Conservation (phyloP, 2,329 filamentous ascomycete genomes). For the Xylariaceae sp. region DNA sequence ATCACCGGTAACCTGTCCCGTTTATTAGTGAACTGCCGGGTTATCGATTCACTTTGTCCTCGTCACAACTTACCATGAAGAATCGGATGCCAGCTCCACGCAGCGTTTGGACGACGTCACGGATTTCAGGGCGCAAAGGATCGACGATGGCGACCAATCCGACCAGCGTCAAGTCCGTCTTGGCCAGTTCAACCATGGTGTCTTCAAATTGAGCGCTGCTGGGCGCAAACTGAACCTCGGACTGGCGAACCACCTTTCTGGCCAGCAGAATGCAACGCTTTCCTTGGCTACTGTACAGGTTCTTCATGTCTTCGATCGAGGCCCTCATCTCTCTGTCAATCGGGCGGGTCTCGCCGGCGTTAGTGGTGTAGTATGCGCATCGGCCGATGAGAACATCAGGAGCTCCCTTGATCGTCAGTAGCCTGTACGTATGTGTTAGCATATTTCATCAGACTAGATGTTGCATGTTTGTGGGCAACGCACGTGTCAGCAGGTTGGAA, state of each 20-base stretch:
- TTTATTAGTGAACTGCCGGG: background rate
- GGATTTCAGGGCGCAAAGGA: slow-evolving; percentile 70
- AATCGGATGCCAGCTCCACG: slow-evolving; percentile 68
- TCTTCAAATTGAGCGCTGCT: slow-evolving; percentile 52
- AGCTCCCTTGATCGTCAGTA: slow-evolving; percentile 74
- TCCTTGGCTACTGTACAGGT: slow-evolving; percentile 64
- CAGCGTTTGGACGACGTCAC: slow-evolving; percentile 60
- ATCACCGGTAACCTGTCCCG: slow-evolving; percentile 65
- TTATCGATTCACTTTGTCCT: background rate
- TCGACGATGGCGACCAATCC: slow-evolving; percentile 77
- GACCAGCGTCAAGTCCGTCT: slow-evolving; percentile 62
- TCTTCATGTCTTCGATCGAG: slow-evolving; percentile 56
- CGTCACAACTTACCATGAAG: slow-evolving; percentile 58
- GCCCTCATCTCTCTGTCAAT: slow-evolving; percentile 45
- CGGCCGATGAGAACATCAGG: slow-evolving; percentile 67
- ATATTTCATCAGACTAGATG: background rate
- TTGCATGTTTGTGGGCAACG: slow-evolving; percentile 15
- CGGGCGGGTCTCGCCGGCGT: slow-evolving; percentile 49
- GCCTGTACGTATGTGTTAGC: slow-evolving; percentile 42
- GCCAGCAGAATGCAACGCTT: slow-evolving; percentile 65
- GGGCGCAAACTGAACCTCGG: slow-evolving; percentile 37
- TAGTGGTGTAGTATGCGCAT: slow-evolving; percentile 54
- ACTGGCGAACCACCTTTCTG: slow-evolving; percentile 50
- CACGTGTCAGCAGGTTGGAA: slow-evolving; percentile 39
- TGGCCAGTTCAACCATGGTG: slow-evolving; percentile 55